phyloP scores from a whole-genome alignment of 208 protist genomes.

The Acanthamoeba quina region DNA sequence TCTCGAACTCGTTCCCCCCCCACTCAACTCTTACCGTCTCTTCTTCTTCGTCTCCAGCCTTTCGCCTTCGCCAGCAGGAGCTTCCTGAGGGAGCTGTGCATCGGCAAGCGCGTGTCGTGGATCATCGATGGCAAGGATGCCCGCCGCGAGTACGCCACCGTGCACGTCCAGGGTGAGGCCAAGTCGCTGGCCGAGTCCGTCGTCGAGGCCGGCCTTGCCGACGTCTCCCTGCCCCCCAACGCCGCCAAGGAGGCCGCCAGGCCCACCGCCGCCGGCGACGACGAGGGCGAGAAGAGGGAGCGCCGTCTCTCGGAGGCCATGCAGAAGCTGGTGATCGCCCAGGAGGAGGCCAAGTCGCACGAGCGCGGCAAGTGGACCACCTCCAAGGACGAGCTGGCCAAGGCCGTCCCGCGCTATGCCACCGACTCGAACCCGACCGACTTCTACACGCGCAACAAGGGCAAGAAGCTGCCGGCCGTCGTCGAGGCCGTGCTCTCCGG shows the following conservation, averaged over 20 bases:
- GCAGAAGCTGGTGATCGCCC: constrained; percentile 15
- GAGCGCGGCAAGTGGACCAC: constrained; percentile 68
- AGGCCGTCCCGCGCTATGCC: constrained; percentile 54
- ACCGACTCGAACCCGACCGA: constrained; percentile 32
- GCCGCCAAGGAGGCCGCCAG: constrained; percentile 29
- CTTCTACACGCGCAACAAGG: constrained; percentile 68
- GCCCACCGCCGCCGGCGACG: constrained; percentile 18
- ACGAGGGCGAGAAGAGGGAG: constrained; percentile 49
- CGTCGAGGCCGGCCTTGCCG: constrained; percentile 64
- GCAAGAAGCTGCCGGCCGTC: constrained; percentile 56
- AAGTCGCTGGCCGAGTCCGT: constrained; percentile 49
- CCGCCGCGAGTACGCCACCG: constrained; percentile 57
- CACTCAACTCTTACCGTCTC: too few relatives aligned
- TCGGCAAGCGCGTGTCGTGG: constrained; percentile 60
- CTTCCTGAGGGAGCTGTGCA: constrained; percentile 61
- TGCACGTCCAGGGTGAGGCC: constrained; percentile 13
- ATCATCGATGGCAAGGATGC: constrained; percentile 57
- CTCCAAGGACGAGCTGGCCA: constrained; percentile 32
- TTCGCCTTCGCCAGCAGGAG: constrained; percentile 64
- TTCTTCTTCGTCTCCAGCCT: not conserved
- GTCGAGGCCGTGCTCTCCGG: constrained; percentile 68
- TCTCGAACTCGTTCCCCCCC: too few relatives aligned
- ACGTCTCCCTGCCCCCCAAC: constrained; percentile 66
- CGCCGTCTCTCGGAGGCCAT: not conserved
- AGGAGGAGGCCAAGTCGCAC: constrained; percentile 59